Evolutionary conservation across 2,329 filamentous ascomycete genomes (phyloP).

Genomic region (Fusarium sp.): DNA sequence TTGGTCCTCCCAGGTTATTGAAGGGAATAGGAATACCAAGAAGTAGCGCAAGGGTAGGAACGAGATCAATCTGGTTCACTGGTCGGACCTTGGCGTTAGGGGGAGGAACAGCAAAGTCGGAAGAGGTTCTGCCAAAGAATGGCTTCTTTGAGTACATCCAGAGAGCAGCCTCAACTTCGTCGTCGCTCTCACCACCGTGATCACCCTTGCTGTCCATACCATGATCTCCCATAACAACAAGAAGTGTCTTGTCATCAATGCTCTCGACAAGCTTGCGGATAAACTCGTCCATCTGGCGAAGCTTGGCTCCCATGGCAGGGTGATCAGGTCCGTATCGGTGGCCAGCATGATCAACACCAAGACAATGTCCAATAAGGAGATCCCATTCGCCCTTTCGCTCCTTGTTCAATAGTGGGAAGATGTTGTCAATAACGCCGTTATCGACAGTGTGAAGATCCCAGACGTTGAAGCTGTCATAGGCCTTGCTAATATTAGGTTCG

Average conservation of each 20-base stretch:
- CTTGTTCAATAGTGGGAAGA: conserved; percentile 80
- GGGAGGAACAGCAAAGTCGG: conserved; percentile 66
- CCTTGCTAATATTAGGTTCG: conserved; percentile 81
- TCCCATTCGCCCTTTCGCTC: conserved; percentile 81
- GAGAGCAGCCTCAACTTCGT: conserved; percentile 91
- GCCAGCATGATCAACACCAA: conserved; percentile 96
- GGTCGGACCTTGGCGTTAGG: conserved; percentile 80
- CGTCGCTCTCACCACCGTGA: conserved; percentile 97
- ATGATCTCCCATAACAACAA: conserved; percentile 98
- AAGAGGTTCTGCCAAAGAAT: conserved; percentile 80
- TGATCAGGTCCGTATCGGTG: conserved; percentile 96
- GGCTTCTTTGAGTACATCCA: conserved; percentile 98
- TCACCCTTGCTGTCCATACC: conserved; percentile 98
- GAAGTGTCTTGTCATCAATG: conserved; percentile 84
- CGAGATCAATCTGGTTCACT: conserved; percentile 89
- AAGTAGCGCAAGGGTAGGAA: conserved; percentile 88
- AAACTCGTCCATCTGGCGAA: conserved; percentile 89
- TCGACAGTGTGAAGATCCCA: conserved; percentile 98
- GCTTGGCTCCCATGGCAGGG: conserved; percentile 87
- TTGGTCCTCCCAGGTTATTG: conserved; percentile 92
- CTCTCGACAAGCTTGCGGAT: conserved; percentile 74
- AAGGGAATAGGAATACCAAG: conserved; percentile 93
- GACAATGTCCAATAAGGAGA: conserved; percentile 90
- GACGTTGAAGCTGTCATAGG: conserved; percentile 98
- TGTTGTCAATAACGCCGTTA: conserved; percentile 90